Percentiles rank a stretch among this genome's conserved stretches.
Conservation (phyloP, 768 basidiomycete genomes). For the Neoboletus brunneissimus region DNA sequence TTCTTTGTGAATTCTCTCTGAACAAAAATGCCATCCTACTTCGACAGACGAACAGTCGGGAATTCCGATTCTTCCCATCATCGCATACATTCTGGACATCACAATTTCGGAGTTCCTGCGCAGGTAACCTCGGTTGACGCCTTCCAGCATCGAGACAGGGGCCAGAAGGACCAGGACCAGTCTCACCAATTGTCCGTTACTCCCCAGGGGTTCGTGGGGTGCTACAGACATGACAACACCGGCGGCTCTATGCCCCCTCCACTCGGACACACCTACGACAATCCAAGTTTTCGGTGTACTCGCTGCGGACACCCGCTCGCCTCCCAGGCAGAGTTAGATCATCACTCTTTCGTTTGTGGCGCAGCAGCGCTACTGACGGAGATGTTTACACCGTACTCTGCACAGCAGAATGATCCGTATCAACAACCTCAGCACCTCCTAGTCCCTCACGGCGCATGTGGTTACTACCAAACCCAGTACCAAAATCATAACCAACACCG, state of each 20-base stretch:
- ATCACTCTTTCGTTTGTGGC: slow-evolving; percentile 16
- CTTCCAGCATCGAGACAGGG: background rate
- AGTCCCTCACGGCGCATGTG: background rate
- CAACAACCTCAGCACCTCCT: background rate
- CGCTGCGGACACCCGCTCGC: slow-evolving; percentile 13
- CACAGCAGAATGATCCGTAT: background rate
- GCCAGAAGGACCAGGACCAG: background rate
- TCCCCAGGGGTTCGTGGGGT: background rate
- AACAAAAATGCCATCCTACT: slow-evolving; percentile 6
- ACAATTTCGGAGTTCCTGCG: background rate
- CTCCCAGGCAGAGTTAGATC: slow-evolving; percentile 7
- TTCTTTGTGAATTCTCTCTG: background rate
- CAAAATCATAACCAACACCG: background rate
- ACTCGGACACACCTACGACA: background rate
- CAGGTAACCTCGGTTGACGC: background rate
- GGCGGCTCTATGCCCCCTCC: slow-evolving; percentile 2
- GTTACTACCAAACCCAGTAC: background rate
- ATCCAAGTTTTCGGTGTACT: slow-evolving; percentile 1
- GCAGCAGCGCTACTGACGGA: slow-evolving; percentile 9
- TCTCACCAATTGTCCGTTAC: background rate
- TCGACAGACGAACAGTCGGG: slow-evolving; percentile 2
- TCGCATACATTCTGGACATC: background rate
- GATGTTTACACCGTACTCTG: slow-evolving; percentile 13
- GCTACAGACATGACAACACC: background rate
- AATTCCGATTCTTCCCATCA: background rate